These are phyloP conservation scores for Fusarium torulosum DNA, from an alignment of 2,329 filamentous ascomycete species.

Conservation along the genomic window DNA sequence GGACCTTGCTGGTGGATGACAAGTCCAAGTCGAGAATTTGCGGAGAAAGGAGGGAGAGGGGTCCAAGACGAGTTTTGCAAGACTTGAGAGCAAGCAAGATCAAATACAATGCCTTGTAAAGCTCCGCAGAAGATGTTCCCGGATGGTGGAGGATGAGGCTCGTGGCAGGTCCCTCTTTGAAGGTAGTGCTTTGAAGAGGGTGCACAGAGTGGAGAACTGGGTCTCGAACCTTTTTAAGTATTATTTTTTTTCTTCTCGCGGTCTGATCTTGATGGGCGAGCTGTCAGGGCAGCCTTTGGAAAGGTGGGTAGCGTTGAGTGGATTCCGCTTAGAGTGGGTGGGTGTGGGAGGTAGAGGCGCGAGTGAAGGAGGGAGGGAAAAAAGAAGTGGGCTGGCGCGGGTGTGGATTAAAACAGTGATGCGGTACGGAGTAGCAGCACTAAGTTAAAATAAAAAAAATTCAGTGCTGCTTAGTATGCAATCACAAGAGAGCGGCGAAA, in stretches of 20 bases:
- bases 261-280: slow-evolving; percentile 39
- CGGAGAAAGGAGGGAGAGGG: slow-evolving; percentile 36
- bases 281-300: slow-evolving; percentile 49
- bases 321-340: slow-evolving; percentile 36
- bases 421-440: slow-evolving; percentile 36
- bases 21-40: slow-evolving; percentile 47
- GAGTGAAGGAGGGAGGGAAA: slow-evolving; percentile 41
- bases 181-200: slow-evolving; percentile 60
- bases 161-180: slow-evolving; percentile 55
- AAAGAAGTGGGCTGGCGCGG: slow-evolving; percentile 44
- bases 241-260: slow-evolving; percentile 48
- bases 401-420: slow-evolving; percentile 40
- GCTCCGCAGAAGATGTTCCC: slow-evolving; percentile 52
- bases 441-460: slow-evolving; percentile 33
- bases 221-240: slow-evolving; percentile 58
- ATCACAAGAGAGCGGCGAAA: slow-evolving; percentile 30
- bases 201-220: slow-evolving; percentile 61
- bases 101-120: slow-evolving; percentile 45
- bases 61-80: slow-evolving; percentile 32
- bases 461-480: slow-evolving; percentile 38
- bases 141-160: slow-evolving; percentile 57
- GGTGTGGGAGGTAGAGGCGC: slow-evolving; percentile 43
- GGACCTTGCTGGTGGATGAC: slow-evolving; percentile 43
- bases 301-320: slow-evolving; percentile 48
- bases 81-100: slow-evolving; percentile 45